These are phyloP conservation scores for Penicillium nordicum DNA, from an alignment of 2,329 filamentous ascomycete genomes.

Conservation along the genomic window DNA sequence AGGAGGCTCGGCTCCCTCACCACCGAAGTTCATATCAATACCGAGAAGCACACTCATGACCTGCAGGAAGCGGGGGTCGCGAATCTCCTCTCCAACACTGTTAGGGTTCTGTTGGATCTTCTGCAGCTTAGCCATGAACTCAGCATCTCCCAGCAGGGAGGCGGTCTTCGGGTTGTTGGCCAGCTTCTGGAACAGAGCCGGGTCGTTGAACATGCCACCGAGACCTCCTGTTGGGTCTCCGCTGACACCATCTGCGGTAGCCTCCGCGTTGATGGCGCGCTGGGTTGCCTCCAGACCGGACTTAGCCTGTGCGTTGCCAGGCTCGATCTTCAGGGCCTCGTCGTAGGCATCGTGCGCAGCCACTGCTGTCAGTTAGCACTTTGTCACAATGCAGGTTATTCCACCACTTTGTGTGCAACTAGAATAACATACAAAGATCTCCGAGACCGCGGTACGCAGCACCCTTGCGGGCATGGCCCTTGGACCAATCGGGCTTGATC, in stretches of 20 bases:
- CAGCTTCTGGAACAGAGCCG: constrained; percentile 83
- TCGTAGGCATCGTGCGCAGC: constrained; percentile 87
- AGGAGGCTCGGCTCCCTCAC: constrained; percentile 49
- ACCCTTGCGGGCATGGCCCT: constrained; percentile 92
- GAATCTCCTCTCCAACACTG: constrained; percentile 73
- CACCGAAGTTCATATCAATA: constrained; percentile 78
- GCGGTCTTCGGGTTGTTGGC: constrained; percentile 93
- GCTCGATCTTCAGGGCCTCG: constrained; percentile 88
- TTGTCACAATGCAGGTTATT: neutral
- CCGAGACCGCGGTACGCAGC: constrained; percentile 84
- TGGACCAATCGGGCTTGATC: constrained; percentile 96
- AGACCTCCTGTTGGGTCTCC: constrained; percentile 71
- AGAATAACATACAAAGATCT: constrained; percentile 61
- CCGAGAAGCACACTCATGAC: constrained; percentile 92
- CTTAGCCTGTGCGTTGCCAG: constrained; percentile 88
- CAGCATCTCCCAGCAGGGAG: constrained; percentile 70
- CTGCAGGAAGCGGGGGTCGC: constrained; percentile 87
- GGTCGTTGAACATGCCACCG: constrained; percentile 93
- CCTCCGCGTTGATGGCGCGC: constrained; percentile 80
- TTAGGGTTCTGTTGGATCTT: constrained; percentile 76
- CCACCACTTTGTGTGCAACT: neutral
- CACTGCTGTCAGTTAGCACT: constrained; percentile 43
- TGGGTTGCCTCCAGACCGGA: constrained; percentile 79
- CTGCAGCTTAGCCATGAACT: constrained; percentile 89
- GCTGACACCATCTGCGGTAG: constrained; percentile 56